phyloP scores from a whole-genome alignment of 2,329 filamentous ascomycete species.

The Metarhizium robertsii region DNA sequence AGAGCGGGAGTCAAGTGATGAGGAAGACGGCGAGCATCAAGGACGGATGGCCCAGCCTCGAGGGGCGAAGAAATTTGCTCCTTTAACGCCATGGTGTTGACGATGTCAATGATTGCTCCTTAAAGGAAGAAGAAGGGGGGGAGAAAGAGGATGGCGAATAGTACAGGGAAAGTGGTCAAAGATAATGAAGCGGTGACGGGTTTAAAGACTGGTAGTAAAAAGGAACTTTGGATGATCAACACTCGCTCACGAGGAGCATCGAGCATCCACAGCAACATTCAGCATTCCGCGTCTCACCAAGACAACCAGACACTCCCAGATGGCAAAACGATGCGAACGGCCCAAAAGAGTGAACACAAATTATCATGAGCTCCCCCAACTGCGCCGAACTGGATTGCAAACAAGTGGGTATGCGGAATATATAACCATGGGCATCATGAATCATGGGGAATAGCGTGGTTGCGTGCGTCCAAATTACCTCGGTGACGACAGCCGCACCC shows the following conservation, averaged over 20 bases:
- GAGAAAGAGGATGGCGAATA: not conserved
- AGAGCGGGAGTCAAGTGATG: slow-evolving; percentile 43
- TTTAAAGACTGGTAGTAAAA: too few species aligned
- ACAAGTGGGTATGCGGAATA: not conserved
- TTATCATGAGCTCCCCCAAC: not conserved
- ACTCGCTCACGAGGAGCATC: too few species aligned
- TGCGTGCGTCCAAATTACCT: too few species aligned
- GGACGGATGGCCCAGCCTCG: slow-evolving; percentile 51
- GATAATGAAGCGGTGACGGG: too few species aligned
- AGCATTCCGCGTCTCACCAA: not conserved
- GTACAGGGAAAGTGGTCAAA: too few species aligned
- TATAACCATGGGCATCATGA: not conserved
- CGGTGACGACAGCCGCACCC: not conserved
- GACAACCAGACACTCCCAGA: not conserved
- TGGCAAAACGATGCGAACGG: not conserved
- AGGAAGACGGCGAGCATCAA: slow-evolving; percentile 49
- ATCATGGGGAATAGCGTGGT: too few species aligned
- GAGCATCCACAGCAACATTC: too few species aligned
- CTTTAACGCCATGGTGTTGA: slow-evolving; percentile 36
- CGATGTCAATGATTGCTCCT: not conserved
- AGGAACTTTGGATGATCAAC: too few species aligned
- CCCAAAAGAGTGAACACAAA: not conserved
- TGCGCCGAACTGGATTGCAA: not conserved
- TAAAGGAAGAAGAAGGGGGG: not conserved
- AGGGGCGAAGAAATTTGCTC: slow-evolving; percentile 52